Evolutionary conservation across 495 filamentous ascomycete genomes (phyloP).

Genomic region (Chlorociboria aeruginascens): DNA sequence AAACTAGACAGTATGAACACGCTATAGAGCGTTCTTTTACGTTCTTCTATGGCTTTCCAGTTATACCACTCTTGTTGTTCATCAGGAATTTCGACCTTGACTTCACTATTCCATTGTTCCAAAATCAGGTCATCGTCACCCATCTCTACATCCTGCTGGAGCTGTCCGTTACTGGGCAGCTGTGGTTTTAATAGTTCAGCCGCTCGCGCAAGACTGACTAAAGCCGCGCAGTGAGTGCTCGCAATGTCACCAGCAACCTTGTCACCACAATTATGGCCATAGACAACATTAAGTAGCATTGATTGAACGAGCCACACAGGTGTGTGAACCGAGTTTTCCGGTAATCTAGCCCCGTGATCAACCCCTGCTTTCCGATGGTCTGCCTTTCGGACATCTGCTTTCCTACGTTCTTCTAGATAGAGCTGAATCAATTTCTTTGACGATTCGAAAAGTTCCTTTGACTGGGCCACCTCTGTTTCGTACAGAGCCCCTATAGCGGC

Average conservation of each 20-base stretch:
- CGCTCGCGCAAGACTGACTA: conserved; percentile 83
- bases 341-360: conserved; percentile 31
- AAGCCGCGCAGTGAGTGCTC: conserved; percentile 76
- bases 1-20: conserved; percentile 88
- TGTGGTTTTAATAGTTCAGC: conserved; percentile 62
- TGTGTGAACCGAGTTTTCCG: conserved; percentile 63
- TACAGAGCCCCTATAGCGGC: conserved; percentile 94
- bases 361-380: conserved; percentile 48
- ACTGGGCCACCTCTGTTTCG: conserved; percentile 67
- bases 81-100: conserved; percentile 36
- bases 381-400: conserved; percentile 75
- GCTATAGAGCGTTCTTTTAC: conserved; percentile 86
- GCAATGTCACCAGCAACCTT: conserved; percentile 84
- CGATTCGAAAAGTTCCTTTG: conserved; percentile 81
- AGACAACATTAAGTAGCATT: conserved; percentile 94
- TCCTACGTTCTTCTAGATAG: conserved; percentile 86
- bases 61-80: conserved; percentile 75
- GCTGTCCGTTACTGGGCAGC: conserved; percentile 3
- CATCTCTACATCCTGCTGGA: conserved; percentile 32
- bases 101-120: conserved; percentile 20
- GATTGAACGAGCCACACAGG: conserved; percentile 97
- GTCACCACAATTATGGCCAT: conserved; percentile 91
- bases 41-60: conserved; percentile 83
- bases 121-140: conserved; percentile 26
- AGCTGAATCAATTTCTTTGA: conserved; percentile 92